Base-by-base conservation (phyloP, 2,329 filamentous ascomycete species). In the Amylocarpus encephaloides region DNA sequence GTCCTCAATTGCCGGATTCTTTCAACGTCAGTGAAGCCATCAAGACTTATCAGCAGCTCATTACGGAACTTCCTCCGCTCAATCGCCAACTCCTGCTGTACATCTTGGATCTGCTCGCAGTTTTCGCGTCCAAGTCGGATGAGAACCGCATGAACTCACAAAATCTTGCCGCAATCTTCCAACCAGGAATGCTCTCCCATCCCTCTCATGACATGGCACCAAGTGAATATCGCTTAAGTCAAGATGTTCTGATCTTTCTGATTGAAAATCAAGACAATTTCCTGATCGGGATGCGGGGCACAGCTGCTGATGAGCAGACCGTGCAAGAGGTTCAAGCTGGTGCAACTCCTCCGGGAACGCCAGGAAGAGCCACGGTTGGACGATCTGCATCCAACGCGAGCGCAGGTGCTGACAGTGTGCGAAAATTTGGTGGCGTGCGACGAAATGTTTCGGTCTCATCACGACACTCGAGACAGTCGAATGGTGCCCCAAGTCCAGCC, bases 191-290 rank as follows among this genome's bases (percentile, higher is more conserved):
- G 72, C 78, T 98, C 12, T 96, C 91, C 2, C 93, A 98, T 67
- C 93, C 93, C 1, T 75, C 80, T 52, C 93, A 98, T 67, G 91
- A 95, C 64, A 97, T 98, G 92, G 85, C 89, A 0, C 93, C 93
- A 0, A 81, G 87, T 50, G 92, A 97, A 65, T 98, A 98, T 67
- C 84, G 89, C 30, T 74, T 98, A 5, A 97, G 94, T 66, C 93
- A 98, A 74, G 92, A 93, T 62, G 92, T 98, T 16, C 78, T 98
- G 56, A 95, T 98, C 45, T 98, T 98, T 68, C 73, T 98, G 60
- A 98, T 98, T 59, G 91, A 97, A 66, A 95, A 98, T 63, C 93
- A 98, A 67, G 93, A 98, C 64, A 88, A 95, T 68, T 98, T 98
- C 74, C 74, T 98, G 58, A 94, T 98, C 57, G 93, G 93, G 49